Percentiles rank a stretch among this genome's conserved stretches.
phyloP scores from a whole-genome alignment of 2,329 filamentous ascomycete species.

The Monosporascus sp. region DNA sequence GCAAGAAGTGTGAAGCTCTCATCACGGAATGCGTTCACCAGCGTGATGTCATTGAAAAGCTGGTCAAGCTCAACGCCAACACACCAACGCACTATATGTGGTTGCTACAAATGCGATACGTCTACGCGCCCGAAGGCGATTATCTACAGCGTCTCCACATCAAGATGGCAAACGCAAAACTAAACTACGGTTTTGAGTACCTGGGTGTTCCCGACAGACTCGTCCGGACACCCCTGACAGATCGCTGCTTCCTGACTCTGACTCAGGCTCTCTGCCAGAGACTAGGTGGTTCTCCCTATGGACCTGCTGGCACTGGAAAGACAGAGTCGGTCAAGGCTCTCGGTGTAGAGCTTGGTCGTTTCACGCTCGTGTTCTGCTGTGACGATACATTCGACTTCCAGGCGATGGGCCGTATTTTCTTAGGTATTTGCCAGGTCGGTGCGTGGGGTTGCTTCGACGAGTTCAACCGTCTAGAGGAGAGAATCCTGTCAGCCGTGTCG shows the following conservation, averaged over 20 bases:
- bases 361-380: slow-evolving; percentile 98
- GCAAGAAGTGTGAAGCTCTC: slow-evolving; percentile 96
- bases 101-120: slow-evolving; percentile 95
- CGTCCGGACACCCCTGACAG: slow-evolving; percentile 92
- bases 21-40: slow-evolving; percentile 99
- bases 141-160: slow-evolving; percentile 77
- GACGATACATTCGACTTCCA: slow-evolving; percentile 99
- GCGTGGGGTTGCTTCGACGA: slow-evolving; percentile 99
- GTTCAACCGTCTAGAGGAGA: slow-evolving; percentile 97
- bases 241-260: slow-evolving; percentile 96
- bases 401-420: slow-evolving; percentile 98
- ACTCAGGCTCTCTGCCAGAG: slow-evolving; percentile 94
- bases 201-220: slow-evolving; percentile 93
- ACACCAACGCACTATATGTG: slow-evolving; percentile 80
- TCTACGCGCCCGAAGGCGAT: slow-evolving; percentile 78
- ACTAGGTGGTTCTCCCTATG: slow-evolving; percentile 93
- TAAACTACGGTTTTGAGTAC: slow-evolving; percentile 98
- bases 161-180: slow-evolving; percentile 92
- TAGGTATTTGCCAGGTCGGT: slow-evolving; percentile 97
- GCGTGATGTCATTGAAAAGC: slow-evolving; percentile 84
- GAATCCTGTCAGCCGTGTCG: slow-evolving; percentile 94
- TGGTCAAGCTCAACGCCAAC: slow-evolving; percentile 69
- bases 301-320: slow-evolving; percentile 95
- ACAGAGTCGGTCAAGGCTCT: slow-evolving; percentile 98
- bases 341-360: slow-evolving; percentile 91